phyloP scores from a whole-genome alignment of 768 basidiomycete species.

The Leccinum ochraceum region DNA sequence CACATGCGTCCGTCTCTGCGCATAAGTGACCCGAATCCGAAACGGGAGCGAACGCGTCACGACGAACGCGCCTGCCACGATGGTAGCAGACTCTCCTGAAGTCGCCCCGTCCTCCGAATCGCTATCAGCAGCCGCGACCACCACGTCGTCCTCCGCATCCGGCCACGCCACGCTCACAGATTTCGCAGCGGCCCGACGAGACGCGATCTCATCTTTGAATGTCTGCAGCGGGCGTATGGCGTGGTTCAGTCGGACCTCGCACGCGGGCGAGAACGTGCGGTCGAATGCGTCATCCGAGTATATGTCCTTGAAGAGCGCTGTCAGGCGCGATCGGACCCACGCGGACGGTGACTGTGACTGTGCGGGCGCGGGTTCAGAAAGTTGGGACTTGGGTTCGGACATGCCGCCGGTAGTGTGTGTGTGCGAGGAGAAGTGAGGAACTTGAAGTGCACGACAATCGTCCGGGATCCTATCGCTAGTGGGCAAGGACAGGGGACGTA shows the following conservation, averaged over 20 bases:
- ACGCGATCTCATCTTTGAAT: constrained; percentile 30
- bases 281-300: constrained; percentile 26
- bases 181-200: constrained; percentile 19
- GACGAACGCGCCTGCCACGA: constrained; percentile 43
- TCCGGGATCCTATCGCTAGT: not conserved
- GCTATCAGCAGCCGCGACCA: no score
- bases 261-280: constrained; percentile 33
- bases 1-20: constrained; percentile 34
- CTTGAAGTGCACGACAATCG: not conserved
- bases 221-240: constrained; percentile 19
- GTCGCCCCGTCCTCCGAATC: not conserved
- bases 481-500: not conserved
- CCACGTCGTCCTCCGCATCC: constrained; percentile 23
- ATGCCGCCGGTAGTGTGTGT: not conserved
- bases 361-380: not conserved
- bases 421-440: not conserved
- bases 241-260: constrained; percentile 39
- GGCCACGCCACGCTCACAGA: constrained; percentile 33
- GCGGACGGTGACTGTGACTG: constrained; percentile 3
- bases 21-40: constrained; percentile 41
- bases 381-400: not conserved
- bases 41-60: constrained; percentile 42
- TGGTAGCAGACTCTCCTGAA: constrained; percentile 9
- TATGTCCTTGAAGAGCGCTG: constrained; percentile 28
- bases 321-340: constrained; percentile 35